Conservation (phyloP, 768 basidiomycete species). For the Suillus weaverae region DNA sequence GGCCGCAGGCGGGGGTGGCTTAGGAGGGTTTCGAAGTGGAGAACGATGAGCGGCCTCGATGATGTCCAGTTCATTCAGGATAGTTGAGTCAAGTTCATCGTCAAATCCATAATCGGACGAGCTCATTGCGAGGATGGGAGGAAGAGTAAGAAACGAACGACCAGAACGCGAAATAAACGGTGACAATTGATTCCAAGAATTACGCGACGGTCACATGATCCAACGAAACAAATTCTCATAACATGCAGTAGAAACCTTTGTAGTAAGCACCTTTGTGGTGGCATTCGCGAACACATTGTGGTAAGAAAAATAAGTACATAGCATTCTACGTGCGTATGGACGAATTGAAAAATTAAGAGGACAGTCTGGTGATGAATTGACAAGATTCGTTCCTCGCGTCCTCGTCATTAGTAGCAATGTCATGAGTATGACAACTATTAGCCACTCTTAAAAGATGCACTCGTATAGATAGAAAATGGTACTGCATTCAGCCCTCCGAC, state of each 20-base stretch:
- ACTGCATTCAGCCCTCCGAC: background rate
- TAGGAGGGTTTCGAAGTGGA: constrained; percentile 17
- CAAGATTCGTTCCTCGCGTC: background rate
- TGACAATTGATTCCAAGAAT: background rate
- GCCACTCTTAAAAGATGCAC: background rate
- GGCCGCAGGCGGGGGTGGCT: constrained; percentile 14
- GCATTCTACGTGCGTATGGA: background rate
- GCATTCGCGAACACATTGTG: background rate
- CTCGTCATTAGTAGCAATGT: too few relatives aligned
- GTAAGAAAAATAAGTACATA: background rate
- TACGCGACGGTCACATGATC: constrained; percentile 6
- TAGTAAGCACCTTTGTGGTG: background rate
- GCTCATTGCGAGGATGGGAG: constrained; percentile 40
- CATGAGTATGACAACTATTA: background rate
- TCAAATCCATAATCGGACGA: constrained; percentile 79
- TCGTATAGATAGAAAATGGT: background rate
- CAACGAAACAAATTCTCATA: background rate
- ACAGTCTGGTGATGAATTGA: background rate
- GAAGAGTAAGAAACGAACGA: background rate
- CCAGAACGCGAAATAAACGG: background rate
- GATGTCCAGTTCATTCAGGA: constrained; percentile 61
- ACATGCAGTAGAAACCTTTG: background rate
- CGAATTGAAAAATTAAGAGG: background rate
- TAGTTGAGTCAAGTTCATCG: constrained; percentile 61
- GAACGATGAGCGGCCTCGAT: constrained; percentile 62